Conservation (phyloP, 1,284 basidiomycete species). For the Naganishia liquefaciens region DNA sequence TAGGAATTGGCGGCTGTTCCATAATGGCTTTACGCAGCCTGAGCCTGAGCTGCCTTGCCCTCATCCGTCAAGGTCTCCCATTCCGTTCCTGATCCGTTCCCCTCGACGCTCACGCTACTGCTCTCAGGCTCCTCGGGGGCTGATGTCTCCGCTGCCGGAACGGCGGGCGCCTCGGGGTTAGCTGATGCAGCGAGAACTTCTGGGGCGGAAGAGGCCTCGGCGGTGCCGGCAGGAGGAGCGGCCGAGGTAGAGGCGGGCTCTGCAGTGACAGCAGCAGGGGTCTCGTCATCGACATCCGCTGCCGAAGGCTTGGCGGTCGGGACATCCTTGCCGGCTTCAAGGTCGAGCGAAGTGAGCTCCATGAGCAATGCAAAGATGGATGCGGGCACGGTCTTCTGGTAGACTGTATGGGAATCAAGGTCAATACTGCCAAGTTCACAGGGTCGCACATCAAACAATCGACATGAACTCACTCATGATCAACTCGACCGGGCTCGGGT, state of each 20-base stretch:
- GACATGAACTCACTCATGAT: conserved; percentile 61
- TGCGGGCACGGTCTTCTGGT: conserved; percentile 82
- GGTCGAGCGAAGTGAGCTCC: conserved; percentile 83
- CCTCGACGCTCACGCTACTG: conserved; percentile 18
- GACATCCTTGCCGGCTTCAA: conserved; percentile 57
- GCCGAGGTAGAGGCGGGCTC: conserved; percentile 38
- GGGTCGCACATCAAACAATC: too few relatives aligned
- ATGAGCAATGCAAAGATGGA: conserved; percentile 87
- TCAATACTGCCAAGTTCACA: background rate
- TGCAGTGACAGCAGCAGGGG: conserved; percentile 55
- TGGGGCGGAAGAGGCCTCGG: conserved; percentile 15
- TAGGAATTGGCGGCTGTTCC: too few relatives aligned
- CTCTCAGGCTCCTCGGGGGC: conserved; percentile 14
- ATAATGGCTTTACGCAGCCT: background rate
- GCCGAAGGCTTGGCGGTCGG: conserved; percentile 25
- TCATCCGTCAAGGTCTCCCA: conserved; percentile 30
- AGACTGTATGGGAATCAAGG: conserved; percentile 57
- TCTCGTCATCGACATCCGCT: conserved; percentile 45
- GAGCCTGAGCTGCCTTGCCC: conserved; percentile 22
- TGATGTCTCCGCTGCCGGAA: background rate
- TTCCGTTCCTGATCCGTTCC: conserved; percentile 22
- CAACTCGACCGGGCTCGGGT: conserved; percentile 88
- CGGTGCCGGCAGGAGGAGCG: conserved; percentile 46
- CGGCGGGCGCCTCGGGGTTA: conserved; percentile 4
- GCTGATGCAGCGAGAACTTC: conserved; percentile 18